Evolutionary conservation across 805 yeast genomes (phyloP).

Genomic region (Clavispora santaluciae): DNA sequence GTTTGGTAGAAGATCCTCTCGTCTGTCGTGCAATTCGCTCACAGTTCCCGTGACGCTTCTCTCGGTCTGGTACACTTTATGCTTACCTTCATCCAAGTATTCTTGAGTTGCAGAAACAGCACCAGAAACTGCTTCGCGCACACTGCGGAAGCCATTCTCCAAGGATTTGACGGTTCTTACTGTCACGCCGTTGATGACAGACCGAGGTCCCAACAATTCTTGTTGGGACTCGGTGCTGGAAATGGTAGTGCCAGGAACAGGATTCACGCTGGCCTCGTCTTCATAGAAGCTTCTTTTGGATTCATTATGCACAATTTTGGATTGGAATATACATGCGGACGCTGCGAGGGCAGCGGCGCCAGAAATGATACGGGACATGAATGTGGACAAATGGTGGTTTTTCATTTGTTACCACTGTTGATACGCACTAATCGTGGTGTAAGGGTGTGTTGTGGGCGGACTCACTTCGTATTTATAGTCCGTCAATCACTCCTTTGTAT

Average conservation of each 20-base stretch:
- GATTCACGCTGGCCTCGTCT: conserved; percentile 42
- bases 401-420: background rate
- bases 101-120: conserved; percentile 21
- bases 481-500: too few relatives aligned
- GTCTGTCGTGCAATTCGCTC: conserved; percentile 55
- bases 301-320: conserved; percentile 11
- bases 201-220: conserved; percentile 42
- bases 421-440: conserved; percentile 1
- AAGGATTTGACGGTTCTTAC: conserved; percentile 48
- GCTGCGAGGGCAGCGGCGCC: conserved; percentile 3
- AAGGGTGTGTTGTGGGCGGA: conserved; percentile 2
- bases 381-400: background rate
- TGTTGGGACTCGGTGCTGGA: conserved; percentile 41
- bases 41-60: conserved; percentile 58
- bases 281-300: conserved; percentile 44
- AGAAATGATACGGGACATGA: conserved; percentile 8
- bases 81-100: conserved; percentile 45
- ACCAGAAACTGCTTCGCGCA: conserved; percentile 41
- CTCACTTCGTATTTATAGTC: too few relatives aligned
- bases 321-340: background rate
- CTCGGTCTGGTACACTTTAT: conserved; percentile 54
- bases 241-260: conserved; percentile 47
- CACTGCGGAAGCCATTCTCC: conserved; percentile 43
- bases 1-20: conserved; percentile 71
- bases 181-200: conserved; percentile 51